Conservation (phyloP, 2,329 filamentous ascomycete genomes). For the Harringtonia aguacate region DNA sequence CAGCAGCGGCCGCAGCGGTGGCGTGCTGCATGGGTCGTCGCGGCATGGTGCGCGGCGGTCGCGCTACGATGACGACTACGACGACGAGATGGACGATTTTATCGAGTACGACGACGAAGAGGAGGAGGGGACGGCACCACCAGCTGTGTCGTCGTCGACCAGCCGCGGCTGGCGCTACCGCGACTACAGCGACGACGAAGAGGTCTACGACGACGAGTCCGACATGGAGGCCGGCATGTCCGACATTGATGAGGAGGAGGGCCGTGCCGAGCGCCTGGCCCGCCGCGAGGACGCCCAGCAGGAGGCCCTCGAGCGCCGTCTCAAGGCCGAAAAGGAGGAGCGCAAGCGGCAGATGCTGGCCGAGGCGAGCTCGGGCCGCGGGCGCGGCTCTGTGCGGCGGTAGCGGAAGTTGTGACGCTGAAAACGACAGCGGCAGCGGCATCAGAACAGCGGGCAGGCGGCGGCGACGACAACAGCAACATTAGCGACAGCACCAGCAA, state of each 20-base stretch:
- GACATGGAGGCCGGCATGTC: constrained; percentile 71
- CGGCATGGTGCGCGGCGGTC: constrained; percentile 15
- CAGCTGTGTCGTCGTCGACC: no score
- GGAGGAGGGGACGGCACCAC: constrained; percentile 20
- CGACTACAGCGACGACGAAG: constrained; percentile 20
- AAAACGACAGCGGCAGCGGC: no score
- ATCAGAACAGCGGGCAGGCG: no score
- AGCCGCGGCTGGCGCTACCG: not conserved
- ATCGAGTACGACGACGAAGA: constrained; percentile 52
- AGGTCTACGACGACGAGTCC: constrained; percentile 47
- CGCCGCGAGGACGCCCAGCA: constrained; percentile 58
- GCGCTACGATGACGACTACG: constrained; percentile 51
- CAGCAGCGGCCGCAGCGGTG: not conserved
- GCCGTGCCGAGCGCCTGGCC: constrained; percentile 48
- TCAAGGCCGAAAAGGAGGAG: constrained; percentile 53
- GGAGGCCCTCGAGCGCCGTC: constrained; percentile 47
- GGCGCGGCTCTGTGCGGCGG: no score
- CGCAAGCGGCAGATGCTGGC: constrained; percentile 24
- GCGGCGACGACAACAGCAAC: no score
- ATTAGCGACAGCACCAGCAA: no score
- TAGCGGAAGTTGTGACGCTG: no score
- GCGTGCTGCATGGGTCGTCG: not conserved
- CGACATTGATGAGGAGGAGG: constrained; percentile 65
- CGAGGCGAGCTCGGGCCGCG: no score
- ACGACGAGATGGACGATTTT: constrained; percentile 49